Evolutionary conservation across 148 eudicot species (phyloP).

Genomic region (Vaccinium macrocarpon): DNA sequence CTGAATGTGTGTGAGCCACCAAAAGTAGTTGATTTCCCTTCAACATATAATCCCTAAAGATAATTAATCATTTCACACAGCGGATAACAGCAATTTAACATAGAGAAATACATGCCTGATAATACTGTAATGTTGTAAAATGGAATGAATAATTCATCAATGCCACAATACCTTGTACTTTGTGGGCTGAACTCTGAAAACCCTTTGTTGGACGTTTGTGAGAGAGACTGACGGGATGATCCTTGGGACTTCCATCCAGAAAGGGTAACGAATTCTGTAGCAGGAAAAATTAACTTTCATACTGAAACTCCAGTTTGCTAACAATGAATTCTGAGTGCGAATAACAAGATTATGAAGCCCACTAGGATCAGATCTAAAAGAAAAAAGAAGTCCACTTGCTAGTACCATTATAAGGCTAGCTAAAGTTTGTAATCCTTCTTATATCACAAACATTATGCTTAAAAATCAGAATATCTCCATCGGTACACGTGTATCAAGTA

Average conservation of each 20-base stretch:
- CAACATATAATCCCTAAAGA: neutral
- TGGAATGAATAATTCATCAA: neutral
- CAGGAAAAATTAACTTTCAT: slow-evolving; percentile 1
- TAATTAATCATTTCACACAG: neutral
- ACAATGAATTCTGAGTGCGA: neutral
- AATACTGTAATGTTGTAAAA: neutral
- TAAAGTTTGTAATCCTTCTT: neutral
- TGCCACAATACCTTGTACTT: slow-evolving; percentile 41
- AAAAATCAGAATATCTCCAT: neutral
- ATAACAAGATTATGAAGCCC: neutral
- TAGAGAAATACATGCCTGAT: neutral
- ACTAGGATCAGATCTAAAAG: neutral
- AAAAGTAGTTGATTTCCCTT: neutral
- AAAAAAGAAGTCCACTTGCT: neutral
- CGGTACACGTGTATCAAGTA: neutral
- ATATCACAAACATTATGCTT: neutral
- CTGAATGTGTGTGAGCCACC: neutral
- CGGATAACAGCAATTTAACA: neutral
- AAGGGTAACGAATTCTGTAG: slow-evolving; percentile 72
- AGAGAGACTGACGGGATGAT: slow-evolving; percentile 55
- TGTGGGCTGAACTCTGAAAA: slow-evolving; percentile 43
- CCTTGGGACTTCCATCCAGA: slow-evolving; percentile 79
- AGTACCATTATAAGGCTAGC: neutral
- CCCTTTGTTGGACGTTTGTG: slow-evolving; percentile 81
- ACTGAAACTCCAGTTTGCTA: neutral